Percentiles rank a stretch among this genome's conserved stretches.
phyloP scores from a whole-genome alignment of 2,329 filamentous ascomycete species.

The Septoria petroselini region DNA sequence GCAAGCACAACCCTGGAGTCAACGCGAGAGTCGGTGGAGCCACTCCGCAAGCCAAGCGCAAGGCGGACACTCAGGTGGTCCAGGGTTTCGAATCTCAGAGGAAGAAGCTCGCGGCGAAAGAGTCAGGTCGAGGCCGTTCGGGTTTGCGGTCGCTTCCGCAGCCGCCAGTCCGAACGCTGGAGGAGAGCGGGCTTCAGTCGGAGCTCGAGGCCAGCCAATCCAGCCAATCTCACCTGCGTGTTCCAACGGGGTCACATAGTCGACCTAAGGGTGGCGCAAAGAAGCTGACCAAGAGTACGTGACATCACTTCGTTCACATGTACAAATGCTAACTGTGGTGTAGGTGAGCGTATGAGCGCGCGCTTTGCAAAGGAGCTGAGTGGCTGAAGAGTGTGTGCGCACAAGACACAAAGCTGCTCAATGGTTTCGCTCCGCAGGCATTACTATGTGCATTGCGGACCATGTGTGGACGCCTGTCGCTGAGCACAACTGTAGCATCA shows the following conservation, averaged over 20 bases:
- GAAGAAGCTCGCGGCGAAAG: conserved; percentile 20
- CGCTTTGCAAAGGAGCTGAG: conserved; percentile 32
- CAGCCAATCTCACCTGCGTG: conserved; percentile 18
- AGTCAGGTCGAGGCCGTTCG: background rate
- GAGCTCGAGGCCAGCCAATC: background rate
- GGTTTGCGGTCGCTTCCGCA: background rate
- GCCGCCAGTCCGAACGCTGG: background rate
- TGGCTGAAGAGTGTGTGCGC: background rate
- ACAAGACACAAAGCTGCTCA: too few species aligned
- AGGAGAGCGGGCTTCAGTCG: background rate
- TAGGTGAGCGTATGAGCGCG: conserved; percentile 26
- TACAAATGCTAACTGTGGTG: conserved; percentile 4
- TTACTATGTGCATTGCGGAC: background rate
- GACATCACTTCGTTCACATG: background rate
- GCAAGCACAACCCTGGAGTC: background rate
- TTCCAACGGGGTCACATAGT: conserved; percentile 15
- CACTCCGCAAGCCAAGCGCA: conserved; percentile 23
- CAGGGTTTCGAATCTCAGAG: conserved; percentile 27
- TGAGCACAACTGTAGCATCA: background rate
- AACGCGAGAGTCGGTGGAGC: background rate
- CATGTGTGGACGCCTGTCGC: background rate
- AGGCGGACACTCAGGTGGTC: conserved; percentile 20
- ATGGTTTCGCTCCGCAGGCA: background rate
- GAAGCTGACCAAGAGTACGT: conserved; percentile 27
- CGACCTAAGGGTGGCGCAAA: conserved; percentile 16